Conservation (phyloP, 2,329 filamentous ascomycete genomes). For the Arthrobotrys pseudoclavata region DNA sequence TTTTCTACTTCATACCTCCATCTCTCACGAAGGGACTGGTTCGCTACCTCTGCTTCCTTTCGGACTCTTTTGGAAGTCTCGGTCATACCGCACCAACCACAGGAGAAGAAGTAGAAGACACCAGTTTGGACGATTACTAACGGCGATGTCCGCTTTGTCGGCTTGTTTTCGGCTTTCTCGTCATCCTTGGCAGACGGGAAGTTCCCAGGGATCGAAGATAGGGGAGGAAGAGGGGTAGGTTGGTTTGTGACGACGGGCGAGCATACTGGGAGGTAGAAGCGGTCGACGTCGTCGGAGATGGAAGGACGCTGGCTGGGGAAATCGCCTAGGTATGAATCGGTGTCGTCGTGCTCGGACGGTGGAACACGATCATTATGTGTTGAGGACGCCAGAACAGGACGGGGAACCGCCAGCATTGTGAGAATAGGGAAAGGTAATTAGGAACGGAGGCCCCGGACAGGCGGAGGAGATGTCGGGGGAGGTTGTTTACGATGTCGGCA, state of each 20-base stretch:
- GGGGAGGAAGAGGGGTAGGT: conserved; percentile 37
- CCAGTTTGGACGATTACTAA: conserved; percentile 55
- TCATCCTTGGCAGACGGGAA: conserved; percentile 52
- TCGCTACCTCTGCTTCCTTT: conserved; percentile 53
- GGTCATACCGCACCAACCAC: conserved; percentile 58
- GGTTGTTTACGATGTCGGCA: conserved; percentile 19
- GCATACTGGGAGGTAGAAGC: conserved; percentile 58
- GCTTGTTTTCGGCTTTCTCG: conserved; percentile 46
- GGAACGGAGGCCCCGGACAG: not conserved
- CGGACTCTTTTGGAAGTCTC: conserved; percentile 54
- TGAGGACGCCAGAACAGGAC: conserved; percentile 37
- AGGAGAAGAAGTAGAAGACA: conserved; percentile 60
- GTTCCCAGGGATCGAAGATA: conserved; percentile 45
- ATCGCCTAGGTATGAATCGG: conserved; percentile 35
- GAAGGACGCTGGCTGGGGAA: conserved; percentile 41
- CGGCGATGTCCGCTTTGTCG: conserved; percentile 49
- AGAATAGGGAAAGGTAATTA: not conserved
- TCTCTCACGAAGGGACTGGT: conserved; percentile 50
- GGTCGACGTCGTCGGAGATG: conserved; percentile 48
- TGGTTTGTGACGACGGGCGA: conserved; percentile 57
- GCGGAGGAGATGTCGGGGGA: not conserved
- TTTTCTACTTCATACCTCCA: conserved; percentile 58
- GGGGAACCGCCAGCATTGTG: conserved; percentile 45
- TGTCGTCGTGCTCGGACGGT: not conserved
- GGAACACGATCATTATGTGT: conserved; percentile 32